These are phyloP conservation scores for Globisporangium megalacanthum DNA, from an alignment of 352 stramenopile genomes.

Conservation along the genomic window DNA sequence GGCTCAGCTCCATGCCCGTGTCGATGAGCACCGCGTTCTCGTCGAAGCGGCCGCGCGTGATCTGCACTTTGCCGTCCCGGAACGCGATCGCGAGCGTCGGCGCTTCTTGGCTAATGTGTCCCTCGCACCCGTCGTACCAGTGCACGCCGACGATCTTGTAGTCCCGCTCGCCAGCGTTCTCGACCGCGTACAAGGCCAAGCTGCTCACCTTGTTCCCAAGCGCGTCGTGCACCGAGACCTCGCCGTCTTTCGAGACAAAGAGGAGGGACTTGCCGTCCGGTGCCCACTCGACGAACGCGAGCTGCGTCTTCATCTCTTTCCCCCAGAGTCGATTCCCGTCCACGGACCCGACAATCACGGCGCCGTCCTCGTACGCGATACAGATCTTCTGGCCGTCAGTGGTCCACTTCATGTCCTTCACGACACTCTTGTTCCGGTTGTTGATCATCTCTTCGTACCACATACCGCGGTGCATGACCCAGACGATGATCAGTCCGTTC, in stretches of 20 bases:
- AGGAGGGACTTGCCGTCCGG: conserved; percentile 87
- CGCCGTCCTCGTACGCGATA: conserved; percentile 93
- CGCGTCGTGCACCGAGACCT: conserved; percentile 85
- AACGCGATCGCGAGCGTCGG: conserved; percentile 91
- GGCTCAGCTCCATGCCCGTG: conserved; percentile 80
- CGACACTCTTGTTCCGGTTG: conserved; percentile 93
- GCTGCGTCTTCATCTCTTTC: conserved; percentile 90
- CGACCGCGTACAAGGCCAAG: conserved; percentile 74
- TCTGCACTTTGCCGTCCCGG: conserved; percentile 88
- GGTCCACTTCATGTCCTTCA: conserved; percentile 94
- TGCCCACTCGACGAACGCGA: conserved; percentile 93
- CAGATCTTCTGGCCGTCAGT: conserved; percentile 93
- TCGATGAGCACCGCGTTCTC: conserved; percentile 88
- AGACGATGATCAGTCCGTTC: conserved; percentile 94
- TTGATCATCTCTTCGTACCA: conserved; percentile 98
- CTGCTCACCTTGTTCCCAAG: conserved; percentile 83
- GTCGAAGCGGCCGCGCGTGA: conserved; percentile 85
- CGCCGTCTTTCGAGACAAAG: conserved; percentile 83
- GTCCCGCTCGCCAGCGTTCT: conserved; percentile 33
- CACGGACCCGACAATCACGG: conserved; percentile 92
- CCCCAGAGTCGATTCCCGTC: conserved; percentile 93
- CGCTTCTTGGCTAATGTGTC: conserved; percentile 83
- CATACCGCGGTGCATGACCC: conserved; percentile 91
- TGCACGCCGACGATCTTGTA: conserved; percentile 82
- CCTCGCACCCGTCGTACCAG: conserved; percentile 86